Evolutionary conservation across 805 yeast species (phyloP), one percentile per base, ranked within the genome.

Genomic region (Ogataea wickerhamii): DNA sequence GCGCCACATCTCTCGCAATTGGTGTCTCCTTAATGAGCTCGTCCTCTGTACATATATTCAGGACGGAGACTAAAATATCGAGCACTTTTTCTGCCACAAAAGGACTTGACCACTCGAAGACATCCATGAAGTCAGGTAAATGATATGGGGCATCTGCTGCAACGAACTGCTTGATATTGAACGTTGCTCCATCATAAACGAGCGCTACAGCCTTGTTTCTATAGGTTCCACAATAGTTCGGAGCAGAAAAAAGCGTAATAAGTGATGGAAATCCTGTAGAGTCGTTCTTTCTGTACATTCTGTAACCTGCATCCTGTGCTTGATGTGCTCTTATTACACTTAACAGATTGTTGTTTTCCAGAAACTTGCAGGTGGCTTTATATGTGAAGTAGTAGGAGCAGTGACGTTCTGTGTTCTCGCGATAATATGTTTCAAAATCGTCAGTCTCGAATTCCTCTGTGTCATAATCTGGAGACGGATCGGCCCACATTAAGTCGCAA

Each of bases 81-180:
- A 95, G 80, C 41, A 89, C 85, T 57, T 91, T 91, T 59, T 89
- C 96, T 21, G 96, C 96, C 17, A 91, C 97, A 67, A 91, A 91
- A 4, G 98, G 98, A 44, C 91, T 66, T 1, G 96, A 86, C 98
- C 98, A 91, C 17, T 95, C 83, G 60, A 91, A 91, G 4, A 88
- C 96, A 61, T 91, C 96, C 96, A 88, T 91, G 52, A 89, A 88
- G 60, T 89, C 88, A 5, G 98, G 98, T 46, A 91, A 70, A 88
- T 94, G 89, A 66, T 89, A 91, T 1, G 98, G 98, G 60, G 87
- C 95, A 4, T 95, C 94, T 13, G 86, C 76, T 52, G 82, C 67
- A 60, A 87, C 88, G 70, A 89, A 91, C 64, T 89, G 98, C 38
- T 96, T 78, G 44, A 91, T 88, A 60, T 91, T 91, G 87, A 91